Evolutionary conservation across 208 protist genomes (phyloP).

Genomic region (Porcisia deanei): DNA sequence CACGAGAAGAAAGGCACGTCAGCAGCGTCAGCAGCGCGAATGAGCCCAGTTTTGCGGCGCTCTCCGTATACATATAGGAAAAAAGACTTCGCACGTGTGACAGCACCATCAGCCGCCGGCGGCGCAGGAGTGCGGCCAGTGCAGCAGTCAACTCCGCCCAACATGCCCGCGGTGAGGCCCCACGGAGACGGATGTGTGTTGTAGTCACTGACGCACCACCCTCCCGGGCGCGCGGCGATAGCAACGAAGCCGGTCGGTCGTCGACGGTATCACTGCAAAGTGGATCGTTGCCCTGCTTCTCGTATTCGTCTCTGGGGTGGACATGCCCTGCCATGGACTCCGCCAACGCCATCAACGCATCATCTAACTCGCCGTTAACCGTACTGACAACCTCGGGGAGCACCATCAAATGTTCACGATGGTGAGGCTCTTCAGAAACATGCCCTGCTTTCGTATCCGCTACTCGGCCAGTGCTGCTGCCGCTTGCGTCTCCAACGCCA

Average conservation of each 20-base stretch:
- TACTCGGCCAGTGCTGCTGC: neutral
- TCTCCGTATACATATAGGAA: conserved; percentile 61
- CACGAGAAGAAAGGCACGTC: conserved; percentile 46
- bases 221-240: neutral
- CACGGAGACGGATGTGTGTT: conserved; percentile 4
- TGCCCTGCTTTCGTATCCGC: neutral
- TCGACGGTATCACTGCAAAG: neutral
- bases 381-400: conserved; percentile 8
- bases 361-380: neutral
- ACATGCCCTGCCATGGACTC: neutral
- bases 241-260: neutral
- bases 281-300: neutral
- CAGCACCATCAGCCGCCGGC: conserved; percentile 29
- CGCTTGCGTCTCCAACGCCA: neutral
- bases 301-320: neutral
- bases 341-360: neutral
- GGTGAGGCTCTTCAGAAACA: neutral
- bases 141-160: conserved; percentile 47
- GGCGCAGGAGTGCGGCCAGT: conserved; percentile 33
- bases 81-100: conserved; percentile 49
- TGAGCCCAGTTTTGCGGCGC: conserved; percentile 34
- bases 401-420: neutral
- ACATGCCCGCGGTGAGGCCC: conserved; percentile 31
- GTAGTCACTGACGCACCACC: neutral
- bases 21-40: conserved; percentile 42